Percentiles rank a stretch among this genome's conserved stretches.
Conservation (phyloP, 2,329 filamentous ascomycete genomes). For the Cercospora sp. region DNA sequence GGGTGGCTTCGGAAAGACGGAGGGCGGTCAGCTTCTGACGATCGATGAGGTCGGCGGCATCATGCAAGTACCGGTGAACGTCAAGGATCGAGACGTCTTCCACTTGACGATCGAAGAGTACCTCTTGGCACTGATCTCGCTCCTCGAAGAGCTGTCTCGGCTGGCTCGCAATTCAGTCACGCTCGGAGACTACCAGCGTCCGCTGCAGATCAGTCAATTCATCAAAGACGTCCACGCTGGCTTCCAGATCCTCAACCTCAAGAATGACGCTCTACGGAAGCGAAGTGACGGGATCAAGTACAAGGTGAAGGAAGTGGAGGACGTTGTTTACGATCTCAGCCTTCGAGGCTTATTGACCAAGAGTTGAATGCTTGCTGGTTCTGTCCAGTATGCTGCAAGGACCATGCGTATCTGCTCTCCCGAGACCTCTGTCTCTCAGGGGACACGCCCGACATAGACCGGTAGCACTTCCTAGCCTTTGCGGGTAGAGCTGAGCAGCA, state of each 20-base stretch:
- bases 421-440: neutral
- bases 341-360: conserved; percentile 66
- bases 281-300: conserved; percentile 95
- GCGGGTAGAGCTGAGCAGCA: conserved; percentile 19
- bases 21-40: conserved; percentile 67
- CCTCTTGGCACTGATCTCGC: conserved; percentile 78
- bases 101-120: conserved; percentile 98
- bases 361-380: conserved; percentile 18
- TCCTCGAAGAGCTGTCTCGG: conserved; percentile 87
- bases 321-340: conserved; percentile 94
- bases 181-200: conserved; percentile 80
- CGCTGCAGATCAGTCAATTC: conserved; percentile 84
- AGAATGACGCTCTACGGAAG: conserved; percentile 88
- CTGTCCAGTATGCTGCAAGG: neutral
- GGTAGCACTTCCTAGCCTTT: neutral
- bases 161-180: conserved; percentile 94
- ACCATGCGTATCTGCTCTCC: neutral
- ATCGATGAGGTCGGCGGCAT: conserved; percentile 83
- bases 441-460: neutral
- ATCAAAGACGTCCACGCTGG: conserved; percentile 94
- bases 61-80: conserved; percentile 85
- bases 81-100: conserved; percentile 86
- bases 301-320: conserved; percentile 95
- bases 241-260: conserved; percentile 95
- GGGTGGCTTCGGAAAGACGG: conserved; percentile 62